phyloP scores from a whole-genome alignment of 2,329 filamentous ascomycete genomes.

The Juglanconis sp. region DNA sequence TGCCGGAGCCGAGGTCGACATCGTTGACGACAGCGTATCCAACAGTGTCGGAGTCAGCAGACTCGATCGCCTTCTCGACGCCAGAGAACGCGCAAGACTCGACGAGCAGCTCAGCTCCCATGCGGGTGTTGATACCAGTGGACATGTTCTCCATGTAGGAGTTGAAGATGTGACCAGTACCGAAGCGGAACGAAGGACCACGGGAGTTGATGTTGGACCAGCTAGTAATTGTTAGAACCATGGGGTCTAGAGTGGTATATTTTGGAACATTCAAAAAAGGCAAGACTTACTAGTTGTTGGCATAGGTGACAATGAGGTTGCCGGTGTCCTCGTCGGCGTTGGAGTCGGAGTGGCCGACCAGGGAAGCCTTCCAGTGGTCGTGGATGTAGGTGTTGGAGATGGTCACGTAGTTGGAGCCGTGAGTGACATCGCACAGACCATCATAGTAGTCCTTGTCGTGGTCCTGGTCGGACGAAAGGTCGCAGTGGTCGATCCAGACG shows the following conservation, averaged over 20 bases:
- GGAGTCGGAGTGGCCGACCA: slow-evolving; percentile 58
- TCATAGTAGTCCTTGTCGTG: slow-evolving; percentile 70
- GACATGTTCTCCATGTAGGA: slow-evolving; percentile 39
- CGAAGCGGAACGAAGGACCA: slow-evolving; percentile 62
- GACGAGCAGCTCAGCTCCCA: slow-evolving; percentile 56
- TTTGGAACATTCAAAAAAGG: too few species aligned
- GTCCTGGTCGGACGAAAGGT: slow-evolving; percentile 57
- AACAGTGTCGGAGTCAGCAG: slow-evolving; percentile 37
- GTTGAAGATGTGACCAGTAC: slow-evolving; percentile 56
- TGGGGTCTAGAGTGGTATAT: too few species aligned
- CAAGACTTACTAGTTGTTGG: slow-evolving; percentile 48
- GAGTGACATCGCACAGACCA: slow-evolving; percentile 61
- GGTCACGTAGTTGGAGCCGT: slow-evolving; percentile 60
- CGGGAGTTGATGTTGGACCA: slow-evolving; percentile 64
- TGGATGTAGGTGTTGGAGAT: slow-evolving; percentile 40
- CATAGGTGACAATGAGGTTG: slow-evolving; percentile 61
- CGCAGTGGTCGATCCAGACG: slow-evolving; percentile 66
- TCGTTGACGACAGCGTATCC: slow-evolving; percentile 41
- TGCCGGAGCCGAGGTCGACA: slow-evolving; percentile 40
- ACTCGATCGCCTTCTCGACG: slow-evolving; percentile 32
- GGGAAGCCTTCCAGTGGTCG: slow-evolving; percentile 58
- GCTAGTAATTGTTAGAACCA: slow-evolving; percentile 27
- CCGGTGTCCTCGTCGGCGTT: slow-evolving; percentile 58
- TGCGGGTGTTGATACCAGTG: slow-evolving; percentile 53
- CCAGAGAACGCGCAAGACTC: slow-evolving; percentile 52